Percentiles rank a stretch among this genome's conserved stretches.
These are phyloP conservation scores for Hibiscus tridactylites DNA, from an alignment of 345 rosid genomes.

Conservation along the genomic window DNA sequence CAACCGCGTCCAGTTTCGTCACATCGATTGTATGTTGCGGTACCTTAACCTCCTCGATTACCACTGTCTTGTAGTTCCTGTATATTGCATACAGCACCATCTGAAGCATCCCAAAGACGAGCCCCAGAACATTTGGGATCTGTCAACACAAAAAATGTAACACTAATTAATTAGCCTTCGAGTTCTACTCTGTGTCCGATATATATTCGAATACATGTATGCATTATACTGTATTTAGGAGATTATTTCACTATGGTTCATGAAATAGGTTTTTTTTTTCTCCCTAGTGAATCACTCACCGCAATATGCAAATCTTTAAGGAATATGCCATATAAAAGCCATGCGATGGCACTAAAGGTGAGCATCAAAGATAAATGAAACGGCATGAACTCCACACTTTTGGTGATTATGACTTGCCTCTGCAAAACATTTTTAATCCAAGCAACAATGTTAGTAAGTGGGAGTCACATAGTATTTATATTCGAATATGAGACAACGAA, in stretches of 20 bases:
- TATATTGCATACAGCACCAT: conserved; percentile 43
- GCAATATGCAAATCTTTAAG: conserved; percentile 37
- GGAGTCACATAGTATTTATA: background rate
- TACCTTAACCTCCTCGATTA: conserved; percentile 23
- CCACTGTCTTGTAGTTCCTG: conserved; percentile 29
- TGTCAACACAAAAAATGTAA: background rate
- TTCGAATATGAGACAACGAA: background rate
- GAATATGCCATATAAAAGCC: conserved; percentile 52
- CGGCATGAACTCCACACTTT: conserved; percentile 72
- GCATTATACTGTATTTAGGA: background rate
- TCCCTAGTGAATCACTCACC: conserved; percentile 21
- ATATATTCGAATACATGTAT: too few species aligned
- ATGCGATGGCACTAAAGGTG: conserved; percentile 43
- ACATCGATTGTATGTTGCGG: conserved; percentile 17
- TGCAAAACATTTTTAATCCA: conserved; percentile 1
- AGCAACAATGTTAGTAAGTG: too few species aligned
- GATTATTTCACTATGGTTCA: background rate
- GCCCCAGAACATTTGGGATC: conserved; percentile 51
- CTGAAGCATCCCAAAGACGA: conserved; percentile 41
- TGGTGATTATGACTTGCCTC: conserved; percentile 41
- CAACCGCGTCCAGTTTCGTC: background rate
- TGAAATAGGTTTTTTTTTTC: too few species aligned
- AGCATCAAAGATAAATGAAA: conserved; percentile 44
- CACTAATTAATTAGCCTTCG: too few species aligned
- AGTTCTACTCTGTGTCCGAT: too few species aligned